Percentiles rank a stretch among this genome's conserved stretches.
Conservation (phyloP, 306 rosid species). For the Vigna trinervia region DNA sequence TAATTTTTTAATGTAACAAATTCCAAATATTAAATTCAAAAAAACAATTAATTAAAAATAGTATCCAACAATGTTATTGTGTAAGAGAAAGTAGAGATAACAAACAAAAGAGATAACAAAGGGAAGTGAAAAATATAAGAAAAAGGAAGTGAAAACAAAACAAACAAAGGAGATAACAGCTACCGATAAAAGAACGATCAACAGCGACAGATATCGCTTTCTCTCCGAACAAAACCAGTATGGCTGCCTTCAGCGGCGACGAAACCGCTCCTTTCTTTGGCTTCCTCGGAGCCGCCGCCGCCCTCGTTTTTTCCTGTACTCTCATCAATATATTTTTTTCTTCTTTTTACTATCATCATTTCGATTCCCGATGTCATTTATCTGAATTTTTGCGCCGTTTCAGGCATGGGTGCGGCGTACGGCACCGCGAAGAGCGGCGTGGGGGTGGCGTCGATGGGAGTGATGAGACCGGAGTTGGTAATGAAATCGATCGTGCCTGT, state of each 20-base stretch:
- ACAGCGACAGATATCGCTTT: conserved; percentile 20
- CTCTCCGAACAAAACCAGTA: neutral
- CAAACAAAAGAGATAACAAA: neutral
- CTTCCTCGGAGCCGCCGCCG: conserved; percentile 80
- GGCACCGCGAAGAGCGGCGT: conserved; percentile 48
- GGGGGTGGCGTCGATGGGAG: conserved; percentile 79
- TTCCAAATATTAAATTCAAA: neutral
- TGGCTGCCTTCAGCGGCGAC: conserved; percentile 68
- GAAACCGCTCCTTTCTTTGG: conserved; percentile 84
- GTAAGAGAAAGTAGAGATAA: neutral
- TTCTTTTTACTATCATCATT: neutral
- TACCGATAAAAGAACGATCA: neutral
- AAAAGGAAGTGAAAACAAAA: neutral
- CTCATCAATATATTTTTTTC: neutral
- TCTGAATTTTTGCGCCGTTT: neutral
- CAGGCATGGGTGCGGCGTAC: conserved; percentile 76
- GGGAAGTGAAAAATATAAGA: neutral
- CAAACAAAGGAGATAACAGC: neutral
- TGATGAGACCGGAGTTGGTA: conserved; percentile 80
- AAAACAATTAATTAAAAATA: neutral
- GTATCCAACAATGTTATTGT: too few species aligned
- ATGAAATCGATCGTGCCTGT: conserved; percentile 81
- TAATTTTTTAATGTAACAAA: neutral
- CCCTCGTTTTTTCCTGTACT: conserved; percentile 69
- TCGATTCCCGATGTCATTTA: conserved; percentile 2